Evolutionary conservation across 106 monocot species (phyloP), one percentile per base, ranked within the genome.

Genomic region (Hemerocallis citrina): DNA sequence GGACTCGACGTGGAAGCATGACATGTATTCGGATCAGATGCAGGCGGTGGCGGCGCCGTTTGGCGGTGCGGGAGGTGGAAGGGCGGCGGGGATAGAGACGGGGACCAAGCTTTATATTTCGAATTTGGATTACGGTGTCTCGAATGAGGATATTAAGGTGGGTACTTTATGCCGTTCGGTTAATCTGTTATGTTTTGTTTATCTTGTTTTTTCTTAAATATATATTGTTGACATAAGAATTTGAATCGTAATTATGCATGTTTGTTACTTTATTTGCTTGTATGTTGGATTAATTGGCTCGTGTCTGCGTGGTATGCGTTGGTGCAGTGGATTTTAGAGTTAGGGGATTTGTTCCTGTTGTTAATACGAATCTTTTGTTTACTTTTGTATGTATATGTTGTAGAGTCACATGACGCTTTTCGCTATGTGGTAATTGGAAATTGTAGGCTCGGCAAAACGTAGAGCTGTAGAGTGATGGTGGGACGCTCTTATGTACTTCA

Each of bases 61-160:
- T 24, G 39, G 39, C 19, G 59, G 37, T 3, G 16, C 31, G 2
- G 38, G 3, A 0, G 59, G 59, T 16, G 59, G 37, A 12, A 59
- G 59, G 7, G 39, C 73, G 25, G 66, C 63, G 34, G 84, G 75
- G 15, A 81, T 85, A 6, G 85, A 89, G 77, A 89, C 89, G 0
- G 85, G 85, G 15, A 85, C 81, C 28, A 89, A 89, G 75, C 75
- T 89, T 12, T 85, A 89, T 72, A 79, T 89, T 42, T 89, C 89
- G 25, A 89, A 89, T 34, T 62, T 89, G 63, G 85, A 89, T 13
- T 89, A 85, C 41, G 89, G 81, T 3, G 89, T 89, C 16, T 89
- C 85, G 6, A 84, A 78, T 35, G 85, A 89, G 43, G 89, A 88
- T 30, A 68, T 88, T 52, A 82, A 88, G 76, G 86, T 87, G 15